Base-by-base conservation (phyloP, 2,329 filamentous ascomycete species). In the Sarocladium kiliense region DNA sequence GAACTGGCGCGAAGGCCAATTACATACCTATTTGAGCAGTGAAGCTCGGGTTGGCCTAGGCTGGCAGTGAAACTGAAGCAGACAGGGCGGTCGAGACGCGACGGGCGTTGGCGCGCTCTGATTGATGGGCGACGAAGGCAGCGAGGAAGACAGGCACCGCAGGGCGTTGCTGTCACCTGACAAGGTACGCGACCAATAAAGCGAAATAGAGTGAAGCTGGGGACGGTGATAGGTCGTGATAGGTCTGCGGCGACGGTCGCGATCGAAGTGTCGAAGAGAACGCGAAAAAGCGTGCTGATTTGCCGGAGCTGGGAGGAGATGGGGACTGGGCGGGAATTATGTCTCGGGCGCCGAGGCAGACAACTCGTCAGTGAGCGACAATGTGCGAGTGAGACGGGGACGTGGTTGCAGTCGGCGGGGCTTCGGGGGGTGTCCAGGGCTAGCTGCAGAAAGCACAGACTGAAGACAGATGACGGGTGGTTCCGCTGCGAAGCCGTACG, bases 101-200 rank as follows among this genome's bases (percentile, higher is more conserved):
- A 66, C 67, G 23, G 19, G 27, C 19, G 47, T 34, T 51, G 67
- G 57, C 60, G 63, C 57, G 58, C 58, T 55, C 58, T 62, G 79
- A 81, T 77, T 80, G 79, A 81, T 71, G 61, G 62, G 54, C 58
- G 56, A 56, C 57, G 65, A 61, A 68, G 63, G 77, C 78, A 81
- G 81, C 80, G 64, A 30, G 12, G 27, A 51, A 23, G 26, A 32
- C 27, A 36, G 47, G 47, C 16, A 36, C 47, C 47, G 47, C 47
- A 51, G 47, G 30, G 47, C 18, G 19, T 34, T 59, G 54, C 59
- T 62, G 79, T 82, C 79, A 82, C 77, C 77, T 80, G 79, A 81
- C 71, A 61, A 62, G 56, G 57, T 57, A 66, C 60, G 68, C 63
- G 45, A 56, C 78, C 79, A 82, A 82, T 81, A 64, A 64, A 68